phyloP scores from a whole-genome alignment of 2,329 filamentous ascomycete species.

The Bipolaris zeicola region DNA sequence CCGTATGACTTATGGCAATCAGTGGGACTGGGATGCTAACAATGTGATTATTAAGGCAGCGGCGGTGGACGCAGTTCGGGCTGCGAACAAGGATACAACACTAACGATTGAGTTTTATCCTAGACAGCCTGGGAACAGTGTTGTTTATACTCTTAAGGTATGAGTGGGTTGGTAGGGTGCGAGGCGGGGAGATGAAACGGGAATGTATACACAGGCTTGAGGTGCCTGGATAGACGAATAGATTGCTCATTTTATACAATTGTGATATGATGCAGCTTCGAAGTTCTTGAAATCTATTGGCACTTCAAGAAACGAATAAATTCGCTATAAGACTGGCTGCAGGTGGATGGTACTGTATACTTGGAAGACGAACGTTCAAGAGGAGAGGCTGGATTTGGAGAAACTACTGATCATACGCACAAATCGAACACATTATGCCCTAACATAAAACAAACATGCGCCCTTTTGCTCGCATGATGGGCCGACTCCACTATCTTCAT shows the following conservation, averaged over 20 bases:
- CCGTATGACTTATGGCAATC: conserved; percentile 54
- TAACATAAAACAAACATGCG: not conserved
- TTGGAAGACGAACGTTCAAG: not conserved
- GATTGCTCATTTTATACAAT: too few relatives aligned
- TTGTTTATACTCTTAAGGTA: conserved; percentile 57
- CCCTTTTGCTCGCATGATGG: not conserved
- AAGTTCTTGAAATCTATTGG: too few relatives aligned
- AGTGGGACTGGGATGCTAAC: conserved; percentile 59
- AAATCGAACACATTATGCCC: not conserved
- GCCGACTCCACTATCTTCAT: not conserved
- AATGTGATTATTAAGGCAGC: conserved; percentile 55
- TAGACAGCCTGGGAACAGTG: conserved; percentile 55
- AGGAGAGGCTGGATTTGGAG: not conserved
- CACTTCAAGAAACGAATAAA: too few relatives aligned
- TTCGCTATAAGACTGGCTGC: too few relatives aligned
- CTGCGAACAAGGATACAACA: conserved; percentile 51
- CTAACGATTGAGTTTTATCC: conserved; percentile 64
- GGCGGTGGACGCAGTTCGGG: conserved; percentile 55
- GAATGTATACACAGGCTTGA: too few relatives aligned
- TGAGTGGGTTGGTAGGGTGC: not conserved
- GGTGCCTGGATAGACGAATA: too few relatives aligned
- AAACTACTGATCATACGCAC: not conserved
- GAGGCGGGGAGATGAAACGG: too few relatives aligned
- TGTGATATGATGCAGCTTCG: too few relatives aligned
- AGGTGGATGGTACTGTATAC: too few relatives aligned